phyloP scores from a whole-genome alignment of 805 yeast genomes.

The Spathaspora passalidarum region DNA sequence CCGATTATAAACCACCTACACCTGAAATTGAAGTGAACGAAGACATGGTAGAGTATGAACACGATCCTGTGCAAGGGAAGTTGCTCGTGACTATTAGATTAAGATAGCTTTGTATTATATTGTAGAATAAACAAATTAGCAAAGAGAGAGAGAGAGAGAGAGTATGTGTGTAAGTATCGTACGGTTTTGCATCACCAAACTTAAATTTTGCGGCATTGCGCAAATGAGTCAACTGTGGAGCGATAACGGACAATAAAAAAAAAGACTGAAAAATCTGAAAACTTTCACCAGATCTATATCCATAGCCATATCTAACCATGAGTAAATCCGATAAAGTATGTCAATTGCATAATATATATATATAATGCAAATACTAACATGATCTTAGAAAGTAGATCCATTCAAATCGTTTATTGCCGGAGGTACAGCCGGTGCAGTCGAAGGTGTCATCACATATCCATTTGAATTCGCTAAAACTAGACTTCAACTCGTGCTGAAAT shows the following conservation, averaged over 20 bases:
- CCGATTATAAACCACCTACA: constrained; percentile 33
- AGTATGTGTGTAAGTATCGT: no score
- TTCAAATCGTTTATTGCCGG: constrained; percentile 88
- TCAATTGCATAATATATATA: neutral
- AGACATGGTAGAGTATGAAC: constrained; percentile 21
- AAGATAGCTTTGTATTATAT: neutral
- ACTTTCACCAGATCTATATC: neutral
- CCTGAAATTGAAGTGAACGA: constrained; percentile 15
- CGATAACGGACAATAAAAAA: no score
- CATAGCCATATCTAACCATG: neutral
- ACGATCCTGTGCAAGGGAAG: constrained; percentile 20
- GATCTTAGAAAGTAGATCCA: constrained; percentile 53
- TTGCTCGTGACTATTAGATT: constrained; percentile 24
- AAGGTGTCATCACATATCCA: constrained; percentile 89
- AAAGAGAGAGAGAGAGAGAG: no score
- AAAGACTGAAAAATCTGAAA: no score
- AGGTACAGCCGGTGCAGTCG: constrained; percentile 95
- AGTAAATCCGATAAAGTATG: constrained; percentile 7
- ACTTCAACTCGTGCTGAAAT: constrained; percentile 72
- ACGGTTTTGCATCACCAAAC: no score
- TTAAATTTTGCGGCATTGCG: no score
- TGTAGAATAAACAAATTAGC: neutral
- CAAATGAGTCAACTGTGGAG: no score
- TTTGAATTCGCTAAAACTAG: constrained; percentile 97
- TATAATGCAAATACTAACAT: no score